Evolutionary conservation across 768 basidiomycete species (phyloP).

Genomic region (Tylopilus felleus): DNA sequence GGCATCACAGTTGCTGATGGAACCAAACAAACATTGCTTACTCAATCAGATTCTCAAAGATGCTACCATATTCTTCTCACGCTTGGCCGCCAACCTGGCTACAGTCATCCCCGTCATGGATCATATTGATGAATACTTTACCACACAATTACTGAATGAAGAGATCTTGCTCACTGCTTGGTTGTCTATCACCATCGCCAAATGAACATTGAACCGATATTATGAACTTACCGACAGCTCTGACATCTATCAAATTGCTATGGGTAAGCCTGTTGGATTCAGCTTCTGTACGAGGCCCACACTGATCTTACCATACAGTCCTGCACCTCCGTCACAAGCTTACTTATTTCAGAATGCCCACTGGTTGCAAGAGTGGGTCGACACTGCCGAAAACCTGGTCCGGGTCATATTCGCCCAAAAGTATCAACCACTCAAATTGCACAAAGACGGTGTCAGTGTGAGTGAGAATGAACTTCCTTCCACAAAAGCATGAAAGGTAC

Average conservation of each 20-base stretch:
- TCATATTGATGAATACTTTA: background rate
- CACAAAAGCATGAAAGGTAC: background rate
- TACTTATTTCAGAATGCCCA: background rate
- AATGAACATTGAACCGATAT: background rate
- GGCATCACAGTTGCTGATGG: background rate
- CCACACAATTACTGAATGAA: background rate
- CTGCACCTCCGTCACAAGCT: background rate
- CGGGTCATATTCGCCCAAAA: background rate
- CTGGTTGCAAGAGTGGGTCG: background rate
- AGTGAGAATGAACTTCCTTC: background rate
- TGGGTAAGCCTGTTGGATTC: background rate
- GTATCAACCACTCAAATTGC: background rate
- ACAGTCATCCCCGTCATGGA: background rate
- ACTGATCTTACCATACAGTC: background rate
- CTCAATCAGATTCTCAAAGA: background rate
- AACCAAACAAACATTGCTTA: background rate
- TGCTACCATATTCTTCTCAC: background rate
- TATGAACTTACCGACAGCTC: background rate
- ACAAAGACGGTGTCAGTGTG: background rate
- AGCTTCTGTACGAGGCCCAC: background rate
- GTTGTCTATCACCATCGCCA: background rate
- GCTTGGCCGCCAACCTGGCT: background rate
- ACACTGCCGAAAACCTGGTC: background rate
- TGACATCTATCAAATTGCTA: background rate
- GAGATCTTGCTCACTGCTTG: background rate